Conservation (phyloP, 139 green algal genomes). For the Coelastrella sp. region DNA sequence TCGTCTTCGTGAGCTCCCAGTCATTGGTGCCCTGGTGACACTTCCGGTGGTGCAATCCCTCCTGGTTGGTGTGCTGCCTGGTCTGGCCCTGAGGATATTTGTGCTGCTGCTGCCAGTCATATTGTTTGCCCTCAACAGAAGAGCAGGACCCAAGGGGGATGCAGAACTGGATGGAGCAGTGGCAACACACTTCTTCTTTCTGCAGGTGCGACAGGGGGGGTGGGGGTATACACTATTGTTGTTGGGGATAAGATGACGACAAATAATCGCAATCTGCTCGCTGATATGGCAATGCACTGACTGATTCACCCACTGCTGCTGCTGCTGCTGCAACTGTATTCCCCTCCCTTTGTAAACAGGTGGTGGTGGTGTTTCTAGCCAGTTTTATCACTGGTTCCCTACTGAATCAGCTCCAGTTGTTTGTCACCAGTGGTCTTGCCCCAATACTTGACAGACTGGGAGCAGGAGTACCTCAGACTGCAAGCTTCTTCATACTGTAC, state of each 20-base stretch:
- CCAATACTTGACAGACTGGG: conserved; percentile 3
- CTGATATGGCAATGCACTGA: too few relatives aligned
- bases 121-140: conserved; percentile 32
- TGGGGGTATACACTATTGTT: background rate
- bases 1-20: background rate
- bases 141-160: background rate
- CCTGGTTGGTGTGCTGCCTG: conserved; percentile 44
- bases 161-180: conserved; percentile 37
- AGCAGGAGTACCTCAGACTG: conserved; percentile 71
- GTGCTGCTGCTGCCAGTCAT: conserved; percentile 43
- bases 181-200: conserved; percentile 35
- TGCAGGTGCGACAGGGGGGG: conserved; percentile 8
- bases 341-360: conserved; percentile 61
- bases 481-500: conserved; percentile 85
- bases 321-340: background rate
- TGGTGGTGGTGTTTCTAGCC: conserved; percentile 75
- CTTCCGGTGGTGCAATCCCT: conserved; percentile 34
- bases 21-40: conserved; percentile 5
- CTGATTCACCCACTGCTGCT: background rate
- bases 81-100: conserved; percentile 50
- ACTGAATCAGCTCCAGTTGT: conserved; percentile 33
- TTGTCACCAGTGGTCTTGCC: background rate
- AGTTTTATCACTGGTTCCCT: conserved; percentile 41
- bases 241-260: too few relatives aligned
- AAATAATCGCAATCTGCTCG: too few relatives aligned